Conservation (phyloP, 1,139 yeast genomes). For the Taiozyma sp. region DNA sequence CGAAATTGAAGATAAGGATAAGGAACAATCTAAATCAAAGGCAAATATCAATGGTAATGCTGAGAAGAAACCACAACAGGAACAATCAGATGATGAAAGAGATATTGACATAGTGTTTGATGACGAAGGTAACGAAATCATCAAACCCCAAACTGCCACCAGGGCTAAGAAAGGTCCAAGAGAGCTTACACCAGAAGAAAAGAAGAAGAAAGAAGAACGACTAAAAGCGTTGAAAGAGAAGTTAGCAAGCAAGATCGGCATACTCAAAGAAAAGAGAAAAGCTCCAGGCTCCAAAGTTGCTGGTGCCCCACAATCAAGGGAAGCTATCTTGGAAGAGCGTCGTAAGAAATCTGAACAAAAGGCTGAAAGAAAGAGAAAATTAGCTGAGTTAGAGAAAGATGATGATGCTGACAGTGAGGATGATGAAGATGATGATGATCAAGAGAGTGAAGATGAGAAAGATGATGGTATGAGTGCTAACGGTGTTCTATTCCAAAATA, state of each 20-base stretch:
- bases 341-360: conserved; percentile 38
- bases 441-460: conserved; percentile 31
- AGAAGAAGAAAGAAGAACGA: conserved; percentile 38
- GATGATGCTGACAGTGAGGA: conserved; percentile 36
- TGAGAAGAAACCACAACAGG: conserved; percentile 1
- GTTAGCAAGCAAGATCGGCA: conserved; percentile 67
- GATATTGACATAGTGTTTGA: conserved; percentile 57
- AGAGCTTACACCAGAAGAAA: conserved; percentile 20
- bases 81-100: conserved; percentile 24
- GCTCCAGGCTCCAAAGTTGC: conserved; percentile 82
- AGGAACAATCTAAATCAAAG: conserved; percentile 9
- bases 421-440: conserved; percentile 35
- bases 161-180: conserved; percentile 8
- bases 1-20: conserved; percentile 3
- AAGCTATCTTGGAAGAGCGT: conserved; percentile 63
- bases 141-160: not conserved
- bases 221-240: conserved; percentile 60
- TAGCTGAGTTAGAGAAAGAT: conserved; percentile 34
- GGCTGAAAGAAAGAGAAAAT: conserved; percentile 31
- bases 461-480: conserved; percentile 30
- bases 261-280: conserved; percentile 73
- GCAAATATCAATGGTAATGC: conserved; percentile 1
- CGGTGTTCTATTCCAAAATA: conserved; percentile 70
- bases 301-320: conserved; percentile 82
- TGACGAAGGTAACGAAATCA: conserved; percentile 68